These are phyloP conservation scores for Plasmodium malariae DNA, from an alignment of 169 alveolate genomes.

Conservation along the genomic window DNA sequence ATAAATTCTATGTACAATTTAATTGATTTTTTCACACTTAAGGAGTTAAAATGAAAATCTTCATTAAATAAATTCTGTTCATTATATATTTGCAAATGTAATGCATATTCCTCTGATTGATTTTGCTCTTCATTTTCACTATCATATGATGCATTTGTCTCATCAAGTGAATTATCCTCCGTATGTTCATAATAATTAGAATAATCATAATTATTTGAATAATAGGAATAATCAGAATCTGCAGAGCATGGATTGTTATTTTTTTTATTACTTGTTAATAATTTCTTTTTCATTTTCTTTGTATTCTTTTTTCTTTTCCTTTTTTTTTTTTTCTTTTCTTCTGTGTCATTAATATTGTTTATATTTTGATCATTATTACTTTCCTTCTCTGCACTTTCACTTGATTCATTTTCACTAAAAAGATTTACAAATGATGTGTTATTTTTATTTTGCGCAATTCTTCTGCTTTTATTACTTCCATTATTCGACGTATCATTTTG, in stretches of 20 bases:
- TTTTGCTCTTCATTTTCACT: background rate
- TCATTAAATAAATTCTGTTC: constrained; percentile 49
- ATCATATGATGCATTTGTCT: constrained; percentile 3
- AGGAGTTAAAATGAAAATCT: constrained; percentile 19
- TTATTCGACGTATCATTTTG: too few relatives aligned
- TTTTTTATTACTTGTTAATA: background rate
- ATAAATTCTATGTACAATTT: constrained; percentile 70
- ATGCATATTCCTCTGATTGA: constrained; percentile 40
- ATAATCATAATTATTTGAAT: constrained; percentile 15
- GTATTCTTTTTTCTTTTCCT: background rate
- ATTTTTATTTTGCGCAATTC: background rate
- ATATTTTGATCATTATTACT: background rate
- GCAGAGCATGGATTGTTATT: too few relatives aligned
- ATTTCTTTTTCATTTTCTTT: background rate
- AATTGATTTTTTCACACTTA: constrained; percentile 65
- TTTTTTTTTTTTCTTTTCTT: constrained; percentile 9
- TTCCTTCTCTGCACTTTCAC: background rate
- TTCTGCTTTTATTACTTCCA: background rate
- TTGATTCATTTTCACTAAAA: constrained; percentile 30
- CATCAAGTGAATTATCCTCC: background rate
- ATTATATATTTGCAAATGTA: constrained; percentile 52
- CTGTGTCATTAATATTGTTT: background rate
- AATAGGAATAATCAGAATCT: background rate
- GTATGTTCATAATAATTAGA: background rate
- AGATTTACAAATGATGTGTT: background rate